phyloP scores from a whole-genome alignment of 768 basidiomycete genomes.

The Pleurotus pulmonarius region DNA sequence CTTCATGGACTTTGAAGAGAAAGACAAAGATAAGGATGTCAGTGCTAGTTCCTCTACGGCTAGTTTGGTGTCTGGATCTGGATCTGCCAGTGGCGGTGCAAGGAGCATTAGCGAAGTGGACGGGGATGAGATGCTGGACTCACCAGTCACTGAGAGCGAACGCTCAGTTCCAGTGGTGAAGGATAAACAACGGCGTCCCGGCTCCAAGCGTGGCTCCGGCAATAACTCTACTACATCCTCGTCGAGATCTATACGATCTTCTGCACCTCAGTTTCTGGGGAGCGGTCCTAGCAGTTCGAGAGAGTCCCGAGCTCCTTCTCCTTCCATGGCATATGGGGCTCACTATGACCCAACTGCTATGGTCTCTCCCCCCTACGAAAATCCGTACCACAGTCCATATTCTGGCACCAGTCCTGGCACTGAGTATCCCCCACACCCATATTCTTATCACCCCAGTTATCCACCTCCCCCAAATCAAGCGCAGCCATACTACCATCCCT shows the following conservation, averaged over 20 bases:
- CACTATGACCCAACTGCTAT: constrained; percentile 59
- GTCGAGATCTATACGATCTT: constrained; percentile 56
- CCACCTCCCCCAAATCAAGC: constrained; percentile 7
- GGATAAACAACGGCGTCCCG: constrained; percentile 33
- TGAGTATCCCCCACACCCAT: constrained; percentile 48
- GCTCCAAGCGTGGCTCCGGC: constrained; percentile 36
- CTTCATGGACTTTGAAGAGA: constrained; percentile 80
- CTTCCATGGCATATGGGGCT: constrained; percentile 71
- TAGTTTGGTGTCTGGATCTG: constrained; percentile 67
- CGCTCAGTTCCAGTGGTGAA: constrained; percentile 58
- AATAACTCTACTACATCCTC: constrained; percentile 52
- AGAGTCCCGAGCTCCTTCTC: constrained; percentile 71
- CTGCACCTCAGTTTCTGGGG: constrained; percentile 42
- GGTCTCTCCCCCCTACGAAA: constrained; percentile 41
- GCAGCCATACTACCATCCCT: constrained; percentile 13
- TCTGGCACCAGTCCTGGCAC: constrained; percentile 24
- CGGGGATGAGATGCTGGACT: constrained; percentile 64
- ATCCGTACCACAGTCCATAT: constrained; percentile 34
- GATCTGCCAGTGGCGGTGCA: constrained; percentile 42
- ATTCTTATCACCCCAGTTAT: constrained; percentile 38
- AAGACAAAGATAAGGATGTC: constrained; percentile 66
- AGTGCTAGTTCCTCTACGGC: constrained; percentile 75
- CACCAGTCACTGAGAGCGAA: constrained; percentile 78
- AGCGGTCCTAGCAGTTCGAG: constrained; percentile 62
- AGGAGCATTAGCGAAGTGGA: constrained; percentile 58